These are phyloP conservation scores for Blepharisma stoltei DNA, from an alignment of 73 alveolate genomes.

Conservation along the genomic window DNA sequence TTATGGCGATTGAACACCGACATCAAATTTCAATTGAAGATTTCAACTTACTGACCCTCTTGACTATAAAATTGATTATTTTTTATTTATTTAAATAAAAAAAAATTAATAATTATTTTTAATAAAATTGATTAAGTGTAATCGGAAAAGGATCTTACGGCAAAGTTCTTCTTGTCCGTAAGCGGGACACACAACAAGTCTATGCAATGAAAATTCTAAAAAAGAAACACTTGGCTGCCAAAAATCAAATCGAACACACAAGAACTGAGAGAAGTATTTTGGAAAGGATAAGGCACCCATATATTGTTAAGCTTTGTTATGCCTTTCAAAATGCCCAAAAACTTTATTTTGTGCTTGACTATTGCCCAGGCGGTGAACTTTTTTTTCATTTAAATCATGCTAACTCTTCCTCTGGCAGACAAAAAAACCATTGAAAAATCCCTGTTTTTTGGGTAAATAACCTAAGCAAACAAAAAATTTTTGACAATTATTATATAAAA, in stretches of 20 bases:
- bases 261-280: slow-evolving; percentile 32
- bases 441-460: too few relatives aligned
- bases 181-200: slow-evolving; percentile 67
- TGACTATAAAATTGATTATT: too few relatives aligned
- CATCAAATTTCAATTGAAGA: too few relatives aligned
- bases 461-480: too few relatives aligned
- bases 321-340: slow-evolving; percentile 28
- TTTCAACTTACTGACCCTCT: too few relatives aligned
- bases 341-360: slow-evolving; percentile 30
- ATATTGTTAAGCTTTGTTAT: slow-evolving; percentile 25
- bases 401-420: too few relatives aligned
- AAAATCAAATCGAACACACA: slow-evolving; percentile 17
- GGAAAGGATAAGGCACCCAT: slow-evolving; percentile 22
- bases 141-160: slow-evolving; percentile 93
- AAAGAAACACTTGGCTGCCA: slow-evolving; percentile 20
- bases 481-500: too few relatives aligned
- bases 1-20: too few relatives aligned
- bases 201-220: slow-evolving; percentile 78
- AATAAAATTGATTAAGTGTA: too few relatives aligned
- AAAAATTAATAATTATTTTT: too few relatives aligned
- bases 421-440: too few relatives aligned
- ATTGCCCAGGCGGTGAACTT: slow-evolving; percentile 32
- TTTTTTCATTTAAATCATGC: background rate
- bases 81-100: too few relatives aligned
- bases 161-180: slow-evolving; percentile 74